Evolutionary conservation across 176 grass and related monocot species (phyloP).

Genomic region (Phragmites australis): DNA sequence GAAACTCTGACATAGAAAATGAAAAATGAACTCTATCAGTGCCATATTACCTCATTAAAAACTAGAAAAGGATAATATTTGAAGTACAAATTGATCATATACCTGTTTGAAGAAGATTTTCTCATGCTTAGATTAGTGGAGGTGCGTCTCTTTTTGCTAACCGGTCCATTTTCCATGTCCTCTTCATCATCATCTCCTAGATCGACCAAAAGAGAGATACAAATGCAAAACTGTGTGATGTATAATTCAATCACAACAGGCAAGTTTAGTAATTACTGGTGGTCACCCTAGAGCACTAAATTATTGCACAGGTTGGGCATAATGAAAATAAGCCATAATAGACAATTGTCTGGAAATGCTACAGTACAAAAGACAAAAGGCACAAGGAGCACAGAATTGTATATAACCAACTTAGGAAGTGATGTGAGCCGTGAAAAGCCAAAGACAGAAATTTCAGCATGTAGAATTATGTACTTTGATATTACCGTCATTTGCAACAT

Average conservation of each 20-base stretch:
- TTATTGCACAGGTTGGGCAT: constrained; percentile 13
- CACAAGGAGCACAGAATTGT: constrained; percentile 10
- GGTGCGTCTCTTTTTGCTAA: constrained; percentile 82
- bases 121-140: constrained; percentile 56
- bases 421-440: constrained; percentile 21
- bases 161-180: constrained; percentile 64
- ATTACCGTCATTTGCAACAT: constrained; percentile 66
- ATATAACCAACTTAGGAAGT: constrained; percentile 23
- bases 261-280: constrained; percentile 6
- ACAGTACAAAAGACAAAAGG: neutral
- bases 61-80: constrained; percentile 10
- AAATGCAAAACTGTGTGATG: constrained; percentile 17
- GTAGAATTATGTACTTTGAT: constrained; percentile 9
- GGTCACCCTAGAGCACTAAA: constrained; percentile 20
- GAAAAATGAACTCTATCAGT: constrained; percentile 37
- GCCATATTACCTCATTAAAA: constrained; percentile 7
- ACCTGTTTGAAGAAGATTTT: constrained; percentile 84
- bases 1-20: constrained; percentile 64
- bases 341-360: constrained; percentile 25
- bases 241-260: constrained; percentile 19
- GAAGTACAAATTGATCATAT: constrained; percentile 30
- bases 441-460: constrained; percentile 1
- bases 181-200: constrained; percentile 90
- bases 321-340: constrained; percentile 5
- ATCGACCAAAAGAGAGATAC: constrained; percentile 39